phyloP scores from a whole-genome alignment of 441 rosid genomes.

The Pelargonium myrrhifolium region DNA sequence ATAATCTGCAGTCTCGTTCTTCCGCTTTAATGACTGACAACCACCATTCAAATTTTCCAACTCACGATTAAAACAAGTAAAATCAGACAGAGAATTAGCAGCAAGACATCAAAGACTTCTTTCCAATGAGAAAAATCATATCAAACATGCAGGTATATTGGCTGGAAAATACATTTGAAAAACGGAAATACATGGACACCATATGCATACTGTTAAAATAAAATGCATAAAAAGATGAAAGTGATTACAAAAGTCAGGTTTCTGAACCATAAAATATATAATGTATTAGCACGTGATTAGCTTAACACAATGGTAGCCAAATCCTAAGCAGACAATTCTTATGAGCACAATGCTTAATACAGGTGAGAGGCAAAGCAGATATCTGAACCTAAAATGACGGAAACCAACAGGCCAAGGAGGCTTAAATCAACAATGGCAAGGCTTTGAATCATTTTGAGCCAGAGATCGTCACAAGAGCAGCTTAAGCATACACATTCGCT shows the following conservation, averaged over 20 bases:
- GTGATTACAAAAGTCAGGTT: too few species aligned
- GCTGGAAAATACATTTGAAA: background rate
- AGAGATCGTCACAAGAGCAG: background rate
- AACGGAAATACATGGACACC: background rate
- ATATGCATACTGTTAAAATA: background rate
- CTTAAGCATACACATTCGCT: too few species aligned
- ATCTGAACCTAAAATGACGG: background rate
- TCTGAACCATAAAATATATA: background rate
- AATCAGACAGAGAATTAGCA: background rate
- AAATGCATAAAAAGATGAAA: background rate
- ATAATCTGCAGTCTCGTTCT: slow-evolving; percentile 48
- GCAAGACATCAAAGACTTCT: background rate
- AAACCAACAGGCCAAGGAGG: background rate
- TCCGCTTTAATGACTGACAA: slow-evolving; percentile 63
- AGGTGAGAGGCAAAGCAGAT: background rate
- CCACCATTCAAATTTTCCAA: slow-evolving; percentile 15
- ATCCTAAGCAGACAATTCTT: background rate
- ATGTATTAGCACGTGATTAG: background rate
- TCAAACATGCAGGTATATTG: background rate
- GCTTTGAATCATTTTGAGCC: too few species aligned
- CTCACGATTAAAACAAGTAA: slow-evolving; percentile 18
- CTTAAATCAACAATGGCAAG: too few species aligned
- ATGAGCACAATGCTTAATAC: background rate
- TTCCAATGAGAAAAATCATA: slow-evolving; percentile 4
- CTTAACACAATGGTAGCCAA: background rate